Base-by-base conservation (phyloP, 1,284 basidiomycete species). In the Melampsora larici-populina region DNA sequence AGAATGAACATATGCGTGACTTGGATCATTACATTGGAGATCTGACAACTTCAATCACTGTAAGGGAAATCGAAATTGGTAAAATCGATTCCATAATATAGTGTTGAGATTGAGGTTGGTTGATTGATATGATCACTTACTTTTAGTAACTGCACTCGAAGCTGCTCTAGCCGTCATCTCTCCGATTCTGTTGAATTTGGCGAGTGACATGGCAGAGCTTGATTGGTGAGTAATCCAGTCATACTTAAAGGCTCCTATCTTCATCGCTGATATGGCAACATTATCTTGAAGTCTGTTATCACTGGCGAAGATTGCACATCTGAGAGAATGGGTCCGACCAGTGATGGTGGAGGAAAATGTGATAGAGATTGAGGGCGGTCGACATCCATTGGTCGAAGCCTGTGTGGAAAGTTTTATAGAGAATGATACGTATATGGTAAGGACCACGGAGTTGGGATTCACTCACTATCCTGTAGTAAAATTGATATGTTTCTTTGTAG, bases 341-440 rank as follows among this genome's bases (percentile, higher is more conserved):
- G 60, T 62, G 46, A 60, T 77, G 15, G 7, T 77, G 24, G 29
- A 70, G 11, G 36, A 77, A 26, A 77, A 69, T 58, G 58, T 55
- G 17, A 70, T 77, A 11, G 33, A 69, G 49, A 77, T 77, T n/a
- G 31, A 67, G 40, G 58, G 40, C 17, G 74, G 74, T 40, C 65
- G 74, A 46, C 74, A 77, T 77, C 74, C 74, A 21, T 55, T 77
- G 36, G 74, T 77, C 5, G 74, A 77, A 64, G 67, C 64, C 15
- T 77, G 74, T 51, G 74, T 77, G 43, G 66, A 77, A 21, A 77
- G 26, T 60, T 77, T 62, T 43, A 68, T 77, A 36, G 49, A 49
- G 1, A 77, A 77, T 43, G 74, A 77, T 60, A 77, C 74, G 21
- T 46, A 60, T 29, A 29, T 77, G 66, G 74, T 77, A 60, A 24